Percentiles rank a stretch among this genome's conserved stretches.
Conservation (phyloP, 495 filamentous ascomycete species). For the Penicillium verhagenii region DNA sequence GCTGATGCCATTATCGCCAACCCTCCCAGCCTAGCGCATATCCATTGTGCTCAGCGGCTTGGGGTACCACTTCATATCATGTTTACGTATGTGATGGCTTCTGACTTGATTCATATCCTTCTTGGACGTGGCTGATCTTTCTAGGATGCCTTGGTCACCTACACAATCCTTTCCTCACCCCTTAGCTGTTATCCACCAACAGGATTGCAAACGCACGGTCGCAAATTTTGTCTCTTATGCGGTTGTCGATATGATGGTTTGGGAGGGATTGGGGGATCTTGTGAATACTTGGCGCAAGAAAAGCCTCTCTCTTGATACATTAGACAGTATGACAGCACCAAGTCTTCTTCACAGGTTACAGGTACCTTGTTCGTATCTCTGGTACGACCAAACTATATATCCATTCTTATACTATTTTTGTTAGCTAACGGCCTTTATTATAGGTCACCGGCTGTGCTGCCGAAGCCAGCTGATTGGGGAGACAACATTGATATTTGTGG, state of each 20-base stretch:
- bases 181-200: conserved; percentile 52
- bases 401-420: background rate
- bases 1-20: conserved; percentile 85
- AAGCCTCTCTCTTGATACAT: conserved; percentile 62
- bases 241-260: conserved; percentile 78
- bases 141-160: conserved; percentile 63
- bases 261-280: conserved; percentile 76
- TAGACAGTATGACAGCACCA: conserved; percentile 67
- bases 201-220: conserved; percentile 51
- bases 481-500: conserved; percentile 69
- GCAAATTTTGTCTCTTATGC: conserved; percentile 76
- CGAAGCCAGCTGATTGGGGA: conserved; percentile 76
- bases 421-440: background rate
- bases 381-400: conserved; percentile 35
- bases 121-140: background rate
- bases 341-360: conserved; percentile 60
- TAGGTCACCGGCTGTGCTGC: conserved; percentile 72
- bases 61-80: conserved; percentile 80
- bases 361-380: conserved; percentile 79
- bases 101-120: no score
- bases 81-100: conserved; percentile 61
- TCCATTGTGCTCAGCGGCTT: conserved; percentile 77
- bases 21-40: conserved; percentile 77
- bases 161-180: conserved; percentile 56
- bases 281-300: conserved; percentile 71